Evolutionary conservation across 2,329 filamentous ascomycete genomes (phyloP).

Genomic region (Stromatinia cepivora): DNA sequence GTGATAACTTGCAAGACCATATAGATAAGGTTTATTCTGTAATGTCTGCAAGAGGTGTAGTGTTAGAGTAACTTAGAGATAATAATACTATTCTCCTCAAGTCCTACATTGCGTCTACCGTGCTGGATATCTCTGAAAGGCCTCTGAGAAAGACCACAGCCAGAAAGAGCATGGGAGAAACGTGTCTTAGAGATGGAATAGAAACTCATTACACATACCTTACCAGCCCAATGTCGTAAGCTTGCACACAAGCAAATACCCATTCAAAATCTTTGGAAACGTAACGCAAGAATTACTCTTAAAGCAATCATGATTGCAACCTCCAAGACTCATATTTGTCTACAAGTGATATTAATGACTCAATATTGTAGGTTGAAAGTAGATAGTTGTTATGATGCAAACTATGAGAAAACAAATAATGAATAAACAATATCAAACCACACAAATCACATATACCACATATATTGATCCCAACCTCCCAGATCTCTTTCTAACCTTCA

Average conservation of each 20-base stretch:
- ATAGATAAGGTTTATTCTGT: too few relatives aligned
- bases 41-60: too few relatives aligned
- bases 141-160: too few relatives aligned
- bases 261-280: background rate
- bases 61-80: too few relatives aligned
- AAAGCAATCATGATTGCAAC: fast-evolving
- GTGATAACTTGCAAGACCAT: too few relatives aligned
- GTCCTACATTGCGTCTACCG: too few relatives aligned
- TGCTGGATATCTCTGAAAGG: too few relatives aligned
- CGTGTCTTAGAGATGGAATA: background rate
- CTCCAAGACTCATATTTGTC: background rate
- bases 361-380: background rate
- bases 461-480: background rate
- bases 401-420: background rate
- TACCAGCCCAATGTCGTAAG: background rate
- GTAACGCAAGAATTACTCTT: too few relatives aligned
- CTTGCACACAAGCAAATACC: too few relatives aligned
- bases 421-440: background rate
- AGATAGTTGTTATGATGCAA: background rate
- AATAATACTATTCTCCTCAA: too few relatives aligned
- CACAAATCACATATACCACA: background rate
- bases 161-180: too few relatives aligned
- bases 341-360: background rate
- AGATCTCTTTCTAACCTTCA: background rate
- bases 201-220: background rate